These are phyloP conservation scores for Beauveria asiatica DNA, from an alignment of 2,329 filamentous ascomycete genomes.

Conservation along the genomic window DNA sequence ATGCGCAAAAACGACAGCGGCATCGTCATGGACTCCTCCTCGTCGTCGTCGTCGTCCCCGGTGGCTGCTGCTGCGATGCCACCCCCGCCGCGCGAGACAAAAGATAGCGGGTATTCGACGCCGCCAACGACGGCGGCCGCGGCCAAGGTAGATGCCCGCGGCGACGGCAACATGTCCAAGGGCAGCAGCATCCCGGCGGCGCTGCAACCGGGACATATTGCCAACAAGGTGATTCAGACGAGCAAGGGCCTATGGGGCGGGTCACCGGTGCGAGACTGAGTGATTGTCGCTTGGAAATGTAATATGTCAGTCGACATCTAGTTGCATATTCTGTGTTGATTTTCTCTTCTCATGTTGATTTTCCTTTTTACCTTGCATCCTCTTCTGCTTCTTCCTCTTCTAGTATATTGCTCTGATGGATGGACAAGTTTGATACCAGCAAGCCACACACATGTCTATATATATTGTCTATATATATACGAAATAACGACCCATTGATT, in stretches of 20 bases:
- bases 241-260: constrained; percentile 54
- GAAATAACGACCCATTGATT: not conserved
- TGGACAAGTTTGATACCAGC: not conserved
- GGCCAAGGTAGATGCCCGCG: not conserved
- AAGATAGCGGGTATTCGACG: constrained; percentile 42
- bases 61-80: not conserved
- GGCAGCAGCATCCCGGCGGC: constrained; percentile 37
- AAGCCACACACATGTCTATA: not conserved
- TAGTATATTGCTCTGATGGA: not conserved
- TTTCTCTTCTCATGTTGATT: not conserved
- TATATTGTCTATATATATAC: not conserved
- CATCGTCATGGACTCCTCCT: constrained; percentile 24
- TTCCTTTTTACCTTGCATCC: not conserved
- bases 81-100: constrained; percentile 15
- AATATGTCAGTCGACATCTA: too few species aligned
- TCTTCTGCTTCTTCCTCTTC: not conserved
- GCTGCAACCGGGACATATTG: constrained; percentile 45
- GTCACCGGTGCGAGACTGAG: constrained; percentile 20
- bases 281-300: not conserved
- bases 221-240: constrained; percentile 52
- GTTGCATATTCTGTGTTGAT: too few species aligned
- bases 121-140: not conserved
- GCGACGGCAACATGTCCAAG: constrained; percentile 39
- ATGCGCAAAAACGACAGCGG: constrained; percentile 37
- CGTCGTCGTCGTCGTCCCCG: too few species aligned